A percentile compares a stretch with the other conserved stretches of the same genome.
Evolutionary conservation across 805 yeast genomes (phyloP).

Genomic region (Wickerhamomyces bovis): DNA sequence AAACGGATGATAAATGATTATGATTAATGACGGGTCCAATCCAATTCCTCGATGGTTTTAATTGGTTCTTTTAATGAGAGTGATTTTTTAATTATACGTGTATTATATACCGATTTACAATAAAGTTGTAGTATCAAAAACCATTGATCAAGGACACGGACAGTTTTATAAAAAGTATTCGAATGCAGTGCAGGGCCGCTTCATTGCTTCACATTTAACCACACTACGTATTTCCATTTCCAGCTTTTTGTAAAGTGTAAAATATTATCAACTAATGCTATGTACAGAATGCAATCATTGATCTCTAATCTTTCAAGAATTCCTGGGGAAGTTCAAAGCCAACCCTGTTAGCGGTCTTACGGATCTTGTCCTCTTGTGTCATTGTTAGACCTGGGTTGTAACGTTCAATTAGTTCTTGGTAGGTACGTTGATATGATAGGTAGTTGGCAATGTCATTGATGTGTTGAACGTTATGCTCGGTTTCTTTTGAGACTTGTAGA

Average conservation of each 20-base stretch:
- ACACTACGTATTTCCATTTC: too few relatives aligned
- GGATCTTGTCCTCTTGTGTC: slow-evolving; percentile 72
- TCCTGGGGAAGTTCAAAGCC: slow-evolving; percentile 66
- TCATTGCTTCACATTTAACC: too few relatives aligned
- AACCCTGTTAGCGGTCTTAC: slow-evolving; percentile 80
- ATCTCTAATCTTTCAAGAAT: slow-evolving; percentile 2
- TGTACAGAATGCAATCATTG: too few relatives aligned
- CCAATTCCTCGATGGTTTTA: background rate
- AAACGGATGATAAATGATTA: background rate
- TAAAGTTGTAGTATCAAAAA: too few relatives aligned
- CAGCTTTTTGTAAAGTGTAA: too few relatives aligned
- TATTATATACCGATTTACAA: too few relatives aligned
- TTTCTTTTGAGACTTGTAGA: slow-evolving; percentile 11
- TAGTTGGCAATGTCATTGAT: slow-evolving; percentile 56
- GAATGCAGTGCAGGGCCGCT: too few relatives aligned
- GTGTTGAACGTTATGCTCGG: slow-evolving; percentile 29
- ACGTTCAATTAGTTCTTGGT: slow-evolving; percentile 72
- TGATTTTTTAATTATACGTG: background rate
- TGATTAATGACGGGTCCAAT: background rate
- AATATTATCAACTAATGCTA: too few relatives aligned
- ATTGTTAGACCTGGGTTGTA: slow-evolving; percentile 81
- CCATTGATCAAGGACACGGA: too few relatives aligned
- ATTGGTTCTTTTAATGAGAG: background rate
- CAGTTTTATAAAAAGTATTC: too few relatives aligned
- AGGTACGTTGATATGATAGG: slow-evolving; percentile 66